Evolutionary conservation across 352 stramenopile genomes (phyloP).

Genomic region (Phytophthora chlamydospora): DNA sequence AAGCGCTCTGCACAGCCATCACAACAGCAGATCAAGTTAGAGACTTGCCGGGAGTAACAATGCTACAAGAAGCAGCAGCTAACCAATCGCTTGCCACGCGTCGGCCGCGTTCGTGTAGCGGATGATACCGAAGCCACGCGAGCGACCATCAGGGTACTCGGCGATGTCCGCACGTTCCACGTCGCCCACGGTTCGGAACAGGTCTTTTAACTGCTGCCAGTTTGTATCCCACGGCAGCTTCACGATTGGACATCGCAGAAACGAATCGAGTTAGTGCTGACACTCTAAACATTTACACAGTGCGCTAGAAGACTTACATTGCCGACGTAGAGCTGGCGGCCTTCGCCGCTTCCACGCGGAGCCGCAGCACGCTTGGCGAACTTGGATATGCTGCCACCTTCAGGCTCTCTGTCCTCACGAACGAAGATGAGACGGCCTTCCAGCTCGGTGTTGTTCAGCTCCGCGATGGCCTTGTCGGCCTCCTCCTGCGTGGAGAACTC

Average conservation of each 20-base stretch:
- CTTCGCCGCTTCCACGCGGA: constrained; percentile 26
- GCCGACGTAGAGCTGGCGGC: constrained; percentile 72
- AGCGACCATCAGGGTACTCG: constrained; percentile 61
- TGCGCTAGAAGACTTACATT: constrained; percentile 53
- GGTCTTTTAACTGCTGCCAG: constrained; percentile 73
- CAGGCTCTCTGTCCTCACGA: constrained; percentile 81
- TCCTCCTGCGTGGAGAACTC: constrained; percentile 74
- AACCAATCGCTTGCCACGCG: constrained; percentile 69
- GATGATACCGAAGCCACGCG: constrained; percentile 76
- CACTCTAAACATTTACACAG: background rate
- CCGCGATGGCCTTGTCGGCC: constrained; percentile 86
- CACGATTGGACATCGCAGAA: constrained; percentile 5
- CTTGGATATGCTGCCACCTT: constrained; percentile 74
- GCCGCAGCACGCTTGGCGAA: constrained; percentile 52
- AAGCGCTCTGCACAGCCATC: constrained; percentile 48
- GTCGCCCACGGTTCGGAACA: constrained; percentile 67
- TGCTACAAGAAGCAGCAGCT: constrained; percentile 15
- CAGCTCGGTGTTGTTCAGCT: constrained; percentile 93
- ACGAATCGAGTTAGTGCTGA: background rate
- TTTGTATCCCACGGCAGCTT: constrained; percentile 74
- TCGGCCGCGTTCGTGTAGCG: constrained; percentile 59
- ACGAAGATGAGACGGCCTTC: constrained; percentile 91
- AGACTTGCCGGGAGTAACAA: constrained; percentile 3
- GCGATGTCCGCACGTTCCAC: constrained; percentile 75
- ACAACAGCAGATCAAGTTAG: constrained; percentile 3